Base-by-base conservation (phyloP, 2,329 filamentous ascomycete species). In the Aspergillus fumigatiaffinis region DNA sequence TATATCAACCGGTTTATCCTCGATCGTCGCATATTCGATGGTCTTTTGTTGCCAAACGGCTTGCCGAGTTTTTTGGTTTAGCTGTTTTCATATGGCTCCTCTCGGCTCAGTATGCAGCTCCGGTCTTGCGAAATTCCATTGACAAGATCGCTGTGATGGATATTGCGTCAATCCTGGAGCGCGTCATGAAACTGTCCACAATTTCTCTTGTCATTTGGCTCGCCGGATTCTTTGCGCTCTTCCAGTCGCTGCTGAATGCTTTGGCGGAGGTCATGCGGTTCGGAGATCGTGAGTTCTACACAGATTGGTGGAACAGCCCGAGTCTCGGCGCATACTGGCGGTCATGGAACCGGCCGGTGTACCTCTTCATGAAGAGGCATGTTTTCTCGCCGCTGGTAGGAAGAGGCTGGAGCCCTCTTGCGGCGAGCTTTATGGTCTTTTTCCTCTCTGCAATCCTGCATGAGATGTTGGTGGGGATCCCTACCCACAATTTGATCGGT, bases 201-300 rank as follows among this genome's bases (percentile, higher is more conserved):
- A 96, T 99, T 60, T 95, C 90, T 20, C 83, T 97, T 29, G 88
- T 97, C 61, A 96, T 97, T 72, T 99, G 94, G 94, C 87, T 99
- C 0, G 92, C 92, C 1, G 93, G 94, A 5, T 99, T 99, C 81
- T 97, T 97, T 68, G 94, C 93, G 2, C 77, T 97, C 14, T 99
- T 99, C 78, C 94, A 99, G 71, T 93, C 90, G 1, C 87, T 90
- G 60, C 79, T 99, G 51, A 99, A 99, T 69, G 91, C 91, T 0
- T 79, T 97, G 21, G 93, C 93, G 3, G 94, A 99, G 73, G 79
- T 97, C 12, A 89, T 91, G 79, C 83, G 84, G 47, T 99, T 99
- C 68, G 94, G 89, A 20, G 94, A 99, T 72, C 85, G 94, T 29
- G 89, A 92, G 53, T 99, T 99, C 74, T 99, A 99, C 74, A 88